Evolutionary conservation across 129 eudicot genomes (phyloP).

Genomic region (Glebionis coronaria): DNA sequence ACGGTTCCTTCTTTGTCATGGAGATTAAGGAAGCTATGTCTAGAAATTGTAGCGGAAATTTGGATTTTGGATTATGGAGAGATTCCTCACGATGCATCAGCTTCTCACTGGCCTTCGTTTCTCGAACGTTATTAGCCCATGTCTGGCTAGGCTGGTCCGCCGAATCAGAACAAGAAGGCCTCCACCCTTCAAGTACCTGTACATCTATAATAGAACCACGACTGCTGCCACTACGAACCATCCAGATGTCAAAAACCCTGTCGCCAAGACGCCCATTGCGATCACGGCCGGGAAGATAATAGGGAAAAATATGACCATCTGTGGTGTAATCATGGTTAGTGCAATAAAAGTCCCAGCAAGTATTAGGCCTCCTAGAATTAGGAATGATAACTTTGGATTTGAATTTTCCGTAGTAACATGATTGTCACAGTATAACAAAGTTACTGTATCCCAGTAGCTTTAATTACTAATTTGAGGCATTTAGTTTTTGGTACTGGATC

Average conservation of each 20-base stretch:
- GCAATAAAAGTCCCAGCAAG: not conserved
- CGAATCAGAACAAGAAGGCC: not conserved
- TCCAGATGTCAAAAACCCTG: conserved; percentile 47
- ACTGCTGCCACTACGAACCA: conserved; percentile 37
- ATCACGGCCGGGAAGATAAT: conserved; percentile 38
- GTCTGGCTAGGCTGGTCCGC: conserved; percentile 32
- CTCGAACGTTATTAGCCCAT: conserved; percentile 32
- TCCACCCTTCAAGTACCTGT: conserved; percentile 34
- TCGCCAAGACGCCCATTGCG: conserved; percentile 25
- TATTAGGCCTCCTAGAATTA: not conserved
- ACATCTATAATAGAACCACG: conserved; percentile 40
- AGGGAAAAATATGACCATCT: conserved; percentile 35
- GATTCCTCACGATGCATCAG: conserved; percentile 11
- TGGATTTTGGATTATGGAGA: no score
- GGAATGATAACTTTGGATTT: no score
- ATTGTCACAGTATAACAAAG: no score
- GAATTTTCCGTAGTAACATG: no score
- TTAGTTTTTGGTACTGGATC: no score
- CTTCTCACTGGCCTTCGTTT: conserved; percentile 29
- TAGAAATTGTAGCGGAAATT: no score
- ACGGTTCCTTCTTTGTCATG: no score
- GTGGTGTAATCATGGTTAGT: not conserved
- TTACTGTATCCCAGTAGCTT: no score
- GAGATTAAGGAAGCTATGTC: no score
- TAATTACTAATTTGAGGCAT: no score